Percentiles rank a stretch among this genome's conserved stretches.
phyloP scores from a whole-genome alignment of 2,329 filamentous ascomycete genomes.

The Neopestalotiopsis rosae region DNA sequence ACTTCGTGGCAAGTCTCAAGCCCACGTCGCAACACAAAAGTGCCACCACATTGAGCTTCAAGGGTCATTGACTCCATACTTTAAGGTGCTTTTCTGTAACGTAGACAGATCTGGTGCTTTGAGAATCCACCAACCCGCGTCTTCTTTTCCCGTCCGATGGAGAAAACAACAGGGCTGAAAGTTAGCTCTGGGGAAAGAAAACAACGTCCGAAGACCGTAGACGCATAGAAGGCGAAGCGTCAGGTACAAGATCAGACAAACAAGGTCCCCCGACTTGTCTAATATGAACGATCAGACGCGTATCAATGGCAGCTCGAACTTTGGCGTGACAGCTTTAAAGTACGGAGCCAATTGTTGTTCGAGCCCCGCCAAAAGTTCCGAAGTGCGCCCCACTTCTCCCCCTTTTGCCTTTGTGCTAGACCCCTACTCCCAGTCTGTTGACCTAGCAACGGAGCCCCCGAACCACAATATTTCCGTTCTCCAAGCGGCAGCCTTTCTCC shows the following conservation, averaged over 20 bases:
- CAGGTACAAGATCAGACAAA: background rate
- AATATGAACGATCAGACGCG: background rate
- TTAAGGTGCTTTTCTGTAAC: background rate
- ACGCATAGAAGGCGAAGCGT: background rate
- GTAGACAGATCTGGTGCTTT: background rate
- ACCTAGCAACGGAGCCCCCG: slow-evolving; percentile 1
- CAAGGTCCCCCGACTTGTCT: background rate
- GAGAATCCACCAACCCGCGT: background rate
- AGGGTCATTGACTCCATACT: background rate
- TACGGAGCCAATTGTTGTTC: background rate
- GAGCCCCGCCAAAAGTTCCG: slow-evolving; percentile 3
- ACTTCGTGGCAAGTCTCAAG: background rate
- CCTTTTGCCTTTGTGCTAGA: background rate
- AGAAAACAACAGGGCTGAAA: background rate
- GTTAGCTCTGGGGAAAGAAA: background rate
- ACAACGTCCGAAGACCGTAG: background rate
- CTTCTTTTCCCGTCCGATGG: background rate
- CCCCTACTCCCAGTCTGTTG: slow-evolving; percentile 8
- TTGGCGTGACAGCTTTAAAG: background rate
- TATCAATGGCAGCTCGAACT: background rate
- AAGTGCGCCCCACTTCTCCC: background rate
- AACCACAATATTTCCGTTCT: slow-evolving; percentile 11
- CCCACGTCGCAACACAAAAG: no score
- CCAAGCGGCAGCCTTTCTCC: background rate
- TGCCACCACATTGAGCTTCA: no score